Evolutionary conservation across 441 rosid genomes (phyloP), one percentile per base, ranked within the genome.

Genomic region (Gossypium trilobum): DNA sequence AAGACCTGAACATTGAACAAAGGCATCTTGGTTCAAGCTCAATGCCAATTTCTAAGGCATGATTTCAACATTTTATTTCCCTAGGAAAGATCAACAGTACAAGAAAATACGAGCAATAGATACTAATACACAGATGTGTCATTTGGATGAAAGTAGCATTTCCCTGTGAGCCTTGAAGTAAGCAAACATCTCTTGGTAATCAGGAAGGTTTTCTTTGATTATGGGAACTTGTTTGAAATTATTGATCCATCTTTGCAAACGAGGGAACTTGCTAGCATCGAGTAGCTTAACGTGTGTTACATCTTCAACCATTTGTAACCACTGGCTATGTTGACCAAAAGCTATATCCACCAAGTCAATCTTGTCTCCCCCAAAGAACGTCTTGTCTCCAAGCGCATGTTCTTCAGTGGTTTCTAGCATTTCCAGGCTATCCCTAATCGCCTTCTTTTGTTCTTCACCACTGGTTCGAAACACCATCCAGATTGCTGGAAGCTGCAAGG

Each of bases 381-480:
- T 75, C 22, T 76, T 73, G 2, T 56, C 63, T 7, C 74, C 75
- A 2, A 81, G 11, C 0, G 57, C 79, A 7, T 60, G 51, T 52
- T 82, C 80, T 75, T 81, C 86, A 3, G 79, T 7, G 20, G 29
- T 61, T 62, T 70, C 51, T 0, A 79, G 68, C 73, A 77, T 73
- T 70, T 78, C 77, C 11, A 72, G 13, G 54, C 56, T 31, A 0
- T 74, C 80, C 39, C 70, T 51, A 33, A 36, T 36, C 2, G 74
- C 78, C 58, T 74, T 74, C 61, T 83, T 82, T 17, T 76, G 76
- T 22, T 72, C 81, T 77, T 78, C 79, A 0, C 81, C 76, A 0
- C 23, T 73, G 25, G 22, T 62, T 1, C 48, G 0, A 9, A 23
- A 75, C 4, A 71, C 10, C 31, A 6, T 33, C 78, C 69, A 79